A percentile compares a stretch with the other conserved stretches of the same genome.
phyloP scores from a whole-genome alignment of 2,329 filamentous ascomycete genomes.

The Gyromitra esculenta region DNA sequence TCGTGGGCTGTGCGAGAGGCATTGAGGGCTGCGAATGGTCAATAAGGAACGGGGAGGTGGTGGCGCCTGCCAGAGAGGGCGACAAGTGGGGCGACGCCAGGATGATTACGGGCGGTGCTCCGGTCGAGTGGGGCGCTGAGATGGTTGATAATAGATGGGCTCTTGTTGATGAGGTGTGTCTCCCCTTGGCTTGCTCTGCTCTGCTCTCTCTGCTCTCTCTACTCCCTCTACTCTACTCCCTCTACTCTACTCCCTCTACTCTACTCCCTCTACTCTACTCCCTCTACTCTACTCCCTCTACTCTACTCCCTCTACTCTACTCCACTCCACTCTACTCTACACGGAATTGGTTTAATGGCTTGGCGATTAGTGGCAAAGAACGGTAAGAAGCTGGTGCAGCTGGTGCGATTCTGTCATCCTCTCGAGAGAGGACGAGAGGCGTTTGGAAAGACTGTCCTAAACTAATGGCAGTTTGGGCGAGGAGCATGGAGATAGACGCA shows the following conservation, averaged over 20 bases:
- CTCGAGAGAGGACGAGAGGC: slow-evolving; percentile 35
- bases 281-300: no score
- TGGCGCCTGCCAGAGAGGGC: background rate
- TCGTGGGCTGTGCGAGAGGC: slow-evolving; percentile 30
- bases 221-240: background rate
- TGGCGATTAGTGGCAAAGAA: slow-evolving; percentile 9
- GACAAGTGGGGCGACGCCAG: background rate
- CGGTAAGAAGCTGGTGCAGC: slow-evolving; percentile 40
- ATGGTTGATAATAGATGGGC: slow-evolving; percentile 25
- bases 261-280: background rate
- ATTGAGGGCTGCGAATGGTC: background rate
- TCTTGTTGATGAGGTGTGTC: slow-evolving; percentile 30
- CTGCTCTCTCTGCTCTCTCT: no score
- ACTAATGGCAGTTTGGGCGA: background rate
- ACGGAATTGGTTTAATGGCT: background rate
- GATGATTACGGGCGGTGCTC: slow-evolving; percentile 9
- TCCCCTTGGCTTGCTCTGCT: no score
- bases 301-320: no score
- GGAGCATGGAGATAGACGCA: background rate
- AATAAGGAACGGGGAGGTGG: background rate
- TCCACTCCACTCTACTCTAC: background rate
- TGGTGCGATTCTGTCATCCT: slow-evolving; percentile 49
- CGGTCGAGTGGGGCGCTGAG: slow-evolving; percentile 29
- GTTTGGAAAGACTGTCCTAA: background rate
- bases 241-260: no score